phyloP scores from a whole-genome alignment of 2,329 filamentous ascomycete genomes.

The Cercospora janseana region DNA sequence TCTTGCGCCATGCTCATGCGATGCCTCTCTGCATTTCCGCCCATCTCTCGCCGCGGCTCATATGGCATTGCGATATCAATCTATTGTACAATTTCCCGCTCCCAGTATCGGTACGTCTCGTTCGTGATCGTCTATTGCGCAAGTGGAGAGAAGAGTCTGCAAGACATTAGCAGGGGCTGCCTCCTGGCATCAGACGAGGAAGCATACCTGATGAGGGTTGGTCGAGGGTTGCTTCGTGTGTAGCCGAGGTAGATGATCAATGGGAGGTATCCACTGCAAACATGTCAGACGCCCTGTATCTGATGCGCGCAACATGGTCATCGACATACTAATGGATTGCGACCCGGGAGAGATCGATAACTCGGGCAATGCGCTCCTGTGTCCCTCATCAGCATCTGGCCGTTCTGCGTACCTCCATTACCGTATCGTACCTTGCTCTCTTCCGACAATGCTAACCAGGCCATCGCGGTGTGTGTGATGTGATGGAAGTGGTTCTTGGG shows the following conservation, averaged over 20 bases:
- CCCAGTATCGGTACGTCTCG: conserved; percentile 10
- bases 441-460: conserved; percentile 70
- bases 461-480: conserved; percentile 24
- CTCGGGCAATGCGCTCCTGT: conserved; percentile 94
- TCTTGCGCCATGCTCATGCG: too few species aligned
- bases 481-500: background rate
- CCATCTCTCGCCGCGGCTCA: conserved; percentile 3
- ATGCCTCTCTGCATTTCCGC: conserved; percentile 16
- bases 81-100: conserved; percentile 24
- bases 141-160: conserved; percentile 35
- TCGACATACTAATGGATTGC: conserved; percentile 85
- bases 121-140: conserved; percentile 30
- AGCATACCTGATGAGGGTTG: conserved; percentile 67
- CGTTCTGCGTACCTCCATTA: background rate
- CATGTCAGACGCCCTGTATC: conserved; percentile 18
- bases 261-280: conserved; percentile 81
- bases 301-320: background rate
- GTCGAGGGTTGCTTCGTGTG: conserved; percentile 88
- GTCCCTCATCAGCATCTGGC: conserved; percentile 29
- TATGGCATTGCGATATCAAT: conserved; percentile 2
- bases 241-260: conserved; percentile 97
- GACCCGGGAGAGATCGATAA: conserved; percentile 91
- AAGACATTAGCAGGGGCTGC: conserved; percentile 11
- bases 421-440: conserved; percentile 77
- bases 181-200: background rate